Evolutionary conservation across 345 rosid species (phyloP).

Genomic region (Stellera chamaejasme): DNA sequence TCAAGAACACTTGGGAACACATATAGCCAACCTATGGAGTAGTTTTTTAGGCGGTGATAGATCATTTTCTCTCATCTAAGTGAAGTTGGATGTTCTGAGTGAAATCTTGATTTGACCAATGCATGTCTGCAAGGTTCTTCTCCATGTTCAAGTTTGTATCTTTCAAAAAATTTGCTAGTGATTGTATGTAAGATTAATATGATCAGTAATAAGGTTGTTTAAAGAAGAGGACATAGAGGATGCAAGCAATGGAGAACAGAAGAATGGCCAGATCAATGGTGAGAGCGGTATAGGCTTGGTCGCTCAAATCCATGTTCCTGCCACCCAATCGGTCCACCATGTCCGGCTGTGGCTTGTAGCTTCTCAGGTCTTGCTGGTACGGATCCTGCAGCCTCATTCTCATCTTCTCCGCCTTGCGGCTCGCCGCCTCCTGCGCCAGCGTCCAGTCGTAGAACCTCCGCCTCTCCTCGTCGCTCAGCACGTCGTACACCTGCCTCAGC

Average conservation of each 20-base stretch:
- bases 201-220: conserved; percentile 50
- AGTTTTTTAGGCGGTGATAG: no score
- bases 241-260: conserved; percentile 48
- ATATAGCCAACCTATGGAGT: no score
- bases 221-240: conserved; percentile 49
- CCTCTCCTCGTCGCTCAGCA: conserved; percentile 53
- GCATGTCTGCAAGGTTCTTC: no score
- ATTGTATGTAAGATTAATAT: not conserved
- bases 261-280: conserved; percentile 53
- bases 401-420: conserved; percentile 76
- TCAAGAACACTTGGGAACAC: no score
- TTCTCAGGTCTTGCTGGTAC: conserved; percentile 38
- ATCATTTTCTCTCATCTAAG: no score
- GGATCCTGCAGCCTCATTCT: conserved; percentile 72
- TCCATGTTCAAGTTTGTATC: no score
- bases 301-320: conserved; percentile 62
- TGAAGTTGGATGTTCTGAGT: no score
- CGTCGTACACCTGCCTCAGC: conserved; percentile 57
- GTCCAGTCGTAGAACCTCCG: conserved; percentile 88
- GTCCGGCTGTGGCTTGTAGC: conserved; percentile 51
- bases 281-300: conserved; percentile 80
- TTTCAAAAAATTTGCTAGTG: no score
- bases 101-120: no score
- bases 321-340: conserved; percentile 87
- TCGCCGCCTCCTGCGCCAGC: conserved; percentile 77